Conservation (phyloP, 148 eudicot genomes). For the Chenopodium berlandieri region DNA sequence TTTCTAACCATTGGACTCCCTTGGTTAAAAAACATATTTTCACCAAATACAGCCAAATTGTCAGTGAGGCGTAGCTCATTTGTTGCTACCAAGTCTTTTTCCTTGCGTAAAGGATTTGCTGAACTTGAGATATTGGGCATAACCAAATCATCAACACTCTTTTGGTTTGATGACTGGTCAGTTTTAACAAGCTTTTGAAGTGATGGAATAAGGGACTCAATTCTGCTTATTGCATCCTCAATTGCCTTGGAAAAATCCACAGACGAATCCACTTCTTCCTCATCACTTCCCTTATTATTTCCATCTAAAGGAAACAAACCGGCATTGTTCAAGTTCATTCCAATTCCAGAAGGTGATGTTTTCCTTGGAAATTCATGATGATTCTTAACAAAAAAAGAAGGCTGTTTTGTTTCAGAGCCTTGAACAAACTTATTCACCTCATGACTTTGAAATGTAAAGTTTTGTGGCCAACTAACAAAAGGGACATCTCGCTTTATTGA, state of each 20-base stretch:
- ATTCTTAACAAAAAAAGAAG: neutral
- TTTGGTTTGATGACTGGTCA: constrained; percentile 6
- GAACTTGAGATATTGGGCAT: constrained; percentile 1
- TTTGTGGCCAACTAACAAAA: constrained; percentile 20
- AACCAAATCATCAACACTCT: constrained; percentile 1
- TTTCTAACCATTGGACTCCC: neutral
- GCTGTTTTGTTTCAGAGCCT: constrained; percentile 18
- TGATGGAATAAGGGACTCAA: constrained; percentile 43
- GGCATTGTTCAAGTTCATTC: constrained; percentile 1
- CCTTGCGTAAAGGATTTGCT: neutral
- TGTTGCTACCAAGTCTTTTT: neutral
- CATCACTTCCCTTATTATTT: constrained; percentile 13
- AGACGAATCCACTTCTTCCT: neutral
- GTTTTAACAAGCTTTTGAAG: constrained; percentile 30
- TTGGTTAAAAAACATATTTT: constrained; percentile 2
- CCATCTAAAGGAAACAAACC: constrained; percentile 1
- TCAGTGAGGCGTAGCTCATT: neutral
- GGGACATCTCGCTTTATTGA: neutral
- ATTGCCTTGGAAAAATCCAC: constrained; percentile 38
- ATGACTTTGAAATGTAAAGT: neutral
- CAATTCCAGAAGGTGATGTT: neutral
- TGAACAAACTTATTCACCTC: constrained; percentile 1
- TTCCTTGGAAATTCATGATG: neutral
- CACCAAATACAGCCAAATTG: neutral
- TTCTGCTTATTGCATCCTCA: constrained; percentile 40